Base-by-base conservation (phyloP, 768 basidiomycete species). In the Chalciporus chontae region DNA sequence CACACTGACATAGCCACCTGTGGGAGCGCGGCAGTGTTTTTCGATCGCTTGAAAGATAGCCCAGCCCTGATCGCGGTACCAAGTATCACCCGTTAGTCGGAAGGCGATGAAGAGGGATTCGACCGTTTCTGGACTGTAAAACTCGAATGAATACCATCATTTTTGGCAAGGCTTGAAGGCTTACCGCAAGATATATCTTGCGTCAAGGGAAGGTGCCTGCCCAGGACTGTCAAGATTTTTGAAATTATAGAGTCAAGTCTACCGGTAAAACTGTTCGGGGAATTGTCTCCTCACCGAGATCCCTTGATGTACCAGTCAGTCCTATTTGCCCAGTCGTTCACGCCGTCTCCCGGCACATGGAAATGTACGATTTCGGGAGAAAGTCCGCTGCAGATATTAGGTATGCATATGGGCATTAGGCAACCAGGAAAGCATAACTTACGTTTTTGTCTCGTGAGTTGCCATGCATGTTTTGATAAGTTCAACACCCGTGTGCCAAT, bases 271-370 rank as follows among this genome's bases (percentile, higher is more conserved):
- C 21, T 10, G 34, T 13, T 5, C 21, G 9, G 19, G 6, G 18
- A 19, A 21, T 11, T 21, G 21, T 41, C 63, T 54, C 53, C 79
- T 54, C 53, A 87, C 86, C 69, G 62, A 21, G 80, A 82, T 15
- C 88, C 89, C 69, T 92, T 94, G 73, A 95, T 93, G 62, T 93
- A 95, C 94, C 94, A 96, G 61, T 94, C 93, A 14, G 70, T 52
- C 15, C 58, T 55, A 11, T 47, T 42, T 5, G 76, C 71, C 36
- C 71, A 70, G 14, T 66, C 66, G 10, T 76, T 71, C 58, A 83
- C 69, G 0, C 74, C 73, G 31, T 89, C 84, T 37, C 73, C 79
- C 2, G 77, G 73, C 7, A 81, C 80, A 39, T 82, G 76, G 71
- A 94, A 97, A 67, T 94, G 85, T 17, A 81, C 92, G 43, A 95